A percentile compares a stretch with the other conserved stretches of the same genome.
phyloP scores from a whole-genome alignment of 441 rosid genomes.

The Erodium trifolium region DNA sequence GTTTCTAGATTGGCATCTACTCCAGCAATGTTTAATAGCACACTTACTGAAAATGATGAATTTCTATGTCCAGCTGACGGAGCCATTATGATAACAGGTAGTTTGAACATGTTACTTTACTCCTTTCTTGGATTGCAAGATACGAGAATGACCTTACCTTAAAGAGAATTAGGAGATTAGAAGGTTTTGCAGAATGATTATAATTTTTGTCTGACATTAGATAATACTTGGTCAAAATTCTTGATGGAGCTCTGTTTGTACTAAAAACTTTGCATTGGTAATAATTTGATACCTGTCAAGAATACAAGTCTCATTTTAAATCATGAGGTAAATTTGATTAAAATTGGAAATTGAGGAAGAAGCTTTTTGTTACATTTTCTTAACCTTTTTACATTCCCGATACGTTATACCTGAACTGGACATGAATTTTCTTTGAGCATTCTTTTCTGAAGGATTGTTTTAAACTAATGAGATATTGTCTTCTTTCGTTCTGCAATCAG shows the following conservation, averaged over 20 bases:
- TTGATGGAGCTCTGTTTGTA: not conserved
- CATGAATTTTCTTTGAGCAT: constrained; percentile 3
- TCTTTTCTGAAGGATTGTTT: constrained; percentile 8
- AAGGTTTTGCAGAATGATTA: not conserved
- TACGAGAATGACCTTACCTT: not conserved
- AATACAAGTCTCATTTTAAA: not conserved
- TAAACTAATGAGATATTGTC: constrained; percentile 18
- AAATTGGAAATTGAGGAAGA: not conserved
- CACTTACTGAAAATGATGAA: constrained; percentile 60
- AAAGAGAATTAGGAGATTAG: not conserved
- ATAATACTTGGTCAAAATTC: not conserved
- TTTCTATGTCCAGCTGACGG: constrained; percentile 91
- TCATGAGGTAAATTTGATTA: not conserved
- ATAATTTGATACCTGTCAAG: not conserved
- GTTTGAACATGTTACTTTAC: not conserved
- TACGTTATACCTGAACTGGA: not conserved
- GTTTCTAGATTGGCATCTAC: constrained; percentile 78
- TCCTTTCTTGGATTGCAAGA: constrained; percentile 15
- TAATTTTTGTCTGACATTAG: not conserved
- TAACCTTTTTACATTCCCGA: not conserved
- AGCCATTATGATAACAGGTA: constrained; percentile 97
- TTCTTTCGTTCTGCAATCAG: constrained; percentile 37
- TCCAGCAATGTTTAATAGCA: constrained; percentile 97
- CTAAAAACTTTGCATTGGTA: not conserved
- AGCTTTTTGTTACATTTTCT: constrained; percentile 5